Base-by-base conservation (phyloP, 805 yeast species). In the Blastobotrys attinorum region DNA sequence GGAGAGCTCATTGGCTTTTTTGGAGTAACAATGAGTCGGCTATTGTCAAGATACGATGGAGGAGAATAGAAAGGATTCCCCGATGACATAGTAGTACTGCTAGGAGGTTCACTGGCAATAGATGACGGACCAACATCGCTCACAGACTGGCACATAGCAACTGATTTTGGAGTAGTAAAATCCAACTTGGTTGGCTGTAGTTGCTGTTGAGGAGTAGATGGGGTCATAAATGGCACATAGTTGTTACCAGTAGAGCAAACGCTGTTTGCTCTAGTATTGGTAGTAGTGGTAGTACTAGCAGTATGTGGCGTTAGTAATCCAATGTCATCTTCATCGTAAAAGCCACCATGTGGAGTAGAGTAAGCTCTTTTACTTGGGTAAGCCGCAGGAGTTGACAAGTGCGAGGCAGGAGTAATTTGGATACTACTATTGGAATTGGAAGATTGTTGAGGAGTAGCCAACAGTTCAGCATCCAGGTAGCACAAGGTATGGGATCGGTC, bases 41-140 rank as follows among this genome's bases (percentile, higher is more conserved):
- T 25, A 25, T 18, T 6, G 20, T 31, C 4, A 37, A 27, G 39
- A 42, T 38, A 60, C 13, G 61, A 31, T 6, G 62, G 57, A 17
- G 62, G 62, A 44, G 52, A 45, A 51, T 62, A 62, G 50, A 61
- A 62, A 27, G 66, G 66, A 45, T 62, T 62, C 31, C 63, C 63
- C 13, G 47, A 36, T 20, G n/a, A n/a, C n/a, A n/a, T n/a, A n/a
- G n/a, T n/a, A n/a, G n/a, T n/a, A n/a, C n/a, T n/a, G n/a, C n/a
- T n/a, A n/a, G n/a, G n/a, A n/a, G n/a, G n/a, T n/a, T n/a, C n/a
- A n/a, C n/a, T n/a, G n/a, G 43, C 27, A n/a, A 45, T 36, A 29
- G 44, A 15, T 25, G 29, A 11, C 10, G 29, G 7, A 8, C 10
- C 11, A 25, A 11, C 11, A 16, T 27, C 23, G 33, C 41, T 13